Base-by-base conservation (phyloP, 2,329 filamentous ascomycete genomes). In the Lithohypha guttulata region DNA sequence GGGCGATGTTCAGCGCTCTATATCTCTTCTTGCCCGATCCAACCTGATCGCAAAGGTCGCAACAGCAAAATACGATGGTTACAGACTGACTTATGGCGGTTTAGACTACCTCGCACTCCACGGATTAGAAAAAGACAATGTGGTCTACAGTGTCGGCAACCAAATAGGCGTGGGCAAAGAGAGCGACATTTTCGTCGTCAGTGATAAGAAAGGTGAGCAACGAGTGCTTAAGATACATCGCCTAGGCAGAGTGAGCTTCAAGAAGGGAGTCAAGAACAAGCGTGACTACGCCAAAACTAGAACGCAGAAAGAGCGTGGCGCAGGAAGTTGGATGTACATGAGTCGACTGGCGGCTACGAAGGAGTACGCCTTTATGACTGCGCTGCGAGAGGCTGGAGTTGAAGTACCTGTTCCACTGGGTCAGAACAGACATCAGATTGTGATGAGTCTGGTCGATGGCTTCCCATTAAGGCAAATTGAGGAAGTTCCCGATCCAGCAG, bases 281-380 rank as follows among this genome's bases (percentile, higher is more conserved):
- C 77, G 91, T 50, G 91, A 98, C 63, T 98, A 98, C 62, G 76
- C 96, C 40, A 80, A 82, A 51, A 85, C 91, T 52, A 45, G 42
- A 32, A 42, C 43, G 20, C 47, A 51, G 42, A 50, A 48, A 31
- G 47, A 51, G 32, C 41, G 50, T 34, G 72, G 71, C 42, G 80
- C 80, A 11, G 86, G 79, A 4, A 91, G 84, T 28, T 98, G 91
- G 91, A 95, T 96, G 87, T 95, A 98, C 60, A 84, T 98, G 62
- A 93, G 84, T 9, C 74, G 85, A 27, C 71, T 98, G 23, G 87
- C 93, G 6, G 91, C 91, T 9, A 77, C 91, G 69, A 94, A 93
- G 58, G 91, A 98, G 60, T 93, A 75, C 59, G 81, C 87, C 3
- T 96, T 96, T 61, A 93, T 98, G 86, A 79, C 81, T 49, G 85